phyloP scores from a whole-genome alignment of 441 rosid species.

The Codiaeum variegatum region DNA sequence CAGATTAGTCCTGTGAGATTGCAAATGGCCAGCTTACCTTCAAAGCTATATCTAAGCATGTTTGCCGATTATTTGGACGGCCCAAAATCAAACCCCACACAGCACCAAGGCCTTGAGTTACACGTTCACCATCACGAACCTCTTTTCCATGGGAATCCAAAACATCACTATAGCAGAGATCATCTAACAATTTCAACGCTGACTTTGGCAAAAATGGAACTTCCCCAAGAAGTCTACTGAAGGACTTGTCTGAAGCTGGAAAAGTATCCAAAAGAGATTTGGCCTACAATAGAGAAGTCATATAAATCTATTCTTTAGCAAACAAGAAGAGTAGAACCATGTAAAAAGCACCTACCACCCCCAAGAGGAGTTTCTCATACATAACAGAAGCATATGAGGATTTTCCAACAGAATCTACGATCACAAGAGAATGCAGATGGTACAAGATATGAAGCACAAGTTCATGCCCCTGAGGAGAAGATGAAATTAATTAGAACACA shows the following conservation, averaged over 20 bases:
- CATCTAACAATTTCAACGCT: slow-evolving; percentile 70
- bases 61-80: slow-evolving; percentile 82
- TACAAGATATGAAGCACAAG: slow-evolving; percentile 82
- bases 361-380: slow-evolving; percentile 83
- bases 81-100: slow-evolving; percentile 97
- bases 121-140: slow-evolving; percentile 81
- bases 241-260: slow-evolving; percentile 96
- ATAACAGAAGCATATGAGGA: slow-evolving; percentile 50
- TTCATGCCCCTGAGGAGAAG: slow-evolving; percentile 77
- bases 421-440: slow-evolving; percentile 72
- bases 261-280: slow-evolving; percentile 77
- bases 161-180: slow-evolving; percentile 72
- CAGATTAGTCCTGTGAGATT: slow-evolving; percentile 16
- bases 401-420: slow-evolving; percentile 42
- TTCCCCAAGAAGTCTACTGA: slow-evolving; percentile 95
- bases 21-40: slow-evolving; percentile 47
- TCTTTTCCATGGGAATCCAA: slow-evolving; percentile 64
- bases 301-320: slow-evolving; percentile 33
- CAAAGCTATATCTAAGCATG: slow-evolving; percentile 87
- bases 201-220: slow-evolving; percentile 84
- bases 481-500: slow-evolving; percentile 21
- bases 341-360: slow-evolving; percentile 58
- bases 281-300: slow-evolving; percentile 51
- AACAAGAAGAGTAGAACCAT: slow-evolving; percentile 15
- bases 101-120: slow-evolving; percentile 98